Evolutionary conservation across 2,329 filamentous ascomycete species (phyloP), one percentile per base, ranked within the genome.

Genomic region (Pseudogymnoascus sp.): DNA sequence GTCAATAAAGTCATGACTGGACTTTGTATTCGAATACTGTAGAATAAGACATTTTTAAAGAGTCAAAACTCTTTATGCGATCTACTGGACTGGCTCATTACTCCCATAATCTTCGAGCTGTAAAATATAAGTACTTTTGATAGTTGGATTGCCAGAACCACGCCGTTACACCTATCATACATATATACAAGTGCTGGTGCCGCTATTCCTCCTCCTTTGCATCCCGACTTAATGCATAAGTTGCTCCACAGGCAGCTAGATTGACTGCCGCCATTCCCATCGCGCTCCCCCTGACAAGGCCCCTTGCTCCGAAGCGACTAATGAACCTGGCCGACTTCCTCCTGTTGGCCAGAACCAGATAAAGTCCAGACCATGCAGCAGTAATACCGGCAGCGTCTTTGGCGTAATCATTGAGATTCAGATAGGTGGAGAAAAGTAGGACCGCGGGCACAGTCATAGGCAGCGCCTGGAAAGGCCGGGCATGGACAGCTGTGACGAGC

Each of bases 361-460:
- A 89, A 41, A 88, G 70, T 0, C 83, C 84, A 33, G 83, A 86
- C 83, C 85, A 87, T 0, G 85, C 84, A 7, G 84, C 83, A 16
- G 80, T 84, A 4, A 87, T 77, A 5, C 86, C 86, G 0, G 85
- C 86, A 19, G 80, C 79, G 69, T 89, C 87, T 59, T 81, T 81
- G 70, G 83, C 82, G 75, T 82, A 87, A 64, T 80, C 79, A 65
- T 80, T 79, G 31, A 89, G 69, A 70, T 88, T 89, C 49, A 88
- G 75, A 70, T 89, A 89, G 63, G 82, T 83, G 60, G 81, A 82
- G 75, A 88, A 86, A 63, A 89, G 78, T 2, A 89, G 78, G 62
- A 87, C 76, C 2, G 86, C 85, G 4, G 86, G 82, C 71, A 89
- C 89, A 66, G 86, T 73, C 81, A 89, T 85, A 3, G 86, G 86